Evolutionary conservation across 2,329 filamentous ascomycete species (phyloP), one percentile per base, ranked within the genome.

Genomic region (Thermothelomyces thermophilus): DNA sequence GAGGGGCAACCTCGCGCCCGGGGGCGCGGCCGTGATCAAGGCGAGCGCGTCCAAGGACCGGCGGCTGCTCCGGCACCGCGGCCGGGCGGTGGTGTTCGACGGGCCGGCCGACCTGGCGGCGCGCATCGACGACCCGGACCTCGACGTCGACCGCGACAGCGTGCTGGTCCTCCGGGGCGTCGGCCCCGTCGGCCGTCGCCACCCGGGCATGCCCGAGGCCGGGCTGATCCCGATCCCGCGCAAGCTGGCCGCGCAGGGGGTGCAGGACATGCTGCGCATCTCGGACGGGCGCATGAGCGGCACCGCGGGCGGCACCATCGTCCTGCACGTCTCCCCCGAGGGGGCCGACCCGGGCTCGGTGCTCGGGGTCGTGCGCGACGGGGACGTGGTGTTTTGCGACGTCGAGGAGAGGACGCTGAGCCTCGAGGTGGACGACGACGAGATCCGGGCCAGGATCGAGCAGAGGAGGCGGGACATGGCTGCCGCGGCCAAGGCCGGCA

Each of bases 161-260:
- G 89, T 95, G 8, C 73, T 95, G 0, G 82, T 96, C 3, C 82
- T 96, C 22, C 83, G 90, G 56, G 90, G 90, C 54, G 91, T 96
- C 62, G 90, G 90, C 0, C 90, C 90, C 0, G 87, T 93, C 46
- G 90, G 90, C 17, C 89, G 88, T 2, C 90, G 90, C 17, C 89
- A 88, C 2, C 90, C 90, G 0, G 90, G 90, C 11, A 96, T 96
- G 90, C 90, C 90, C 1, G 90, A 96, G 67, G 89, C 93, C 49
- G 76, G 76, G 0, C 63, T 79, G 22, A 70, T 79, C 1, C 76
- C 76, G 0, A 78, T 79, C 20, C 82, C 95, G 14, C 86, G 90
- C 62, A 89, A 90, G 44, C 82, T 84, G 26, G 88, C 86, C 0
- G 82, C 84, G 0, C 82, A 82, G 1, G 86, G 86, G 8, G 76